These are phyloP conservation scores for Rhazya stricta DNA, from an alignment of 257 asterid species.

Conservation along the genomic window DNA sequence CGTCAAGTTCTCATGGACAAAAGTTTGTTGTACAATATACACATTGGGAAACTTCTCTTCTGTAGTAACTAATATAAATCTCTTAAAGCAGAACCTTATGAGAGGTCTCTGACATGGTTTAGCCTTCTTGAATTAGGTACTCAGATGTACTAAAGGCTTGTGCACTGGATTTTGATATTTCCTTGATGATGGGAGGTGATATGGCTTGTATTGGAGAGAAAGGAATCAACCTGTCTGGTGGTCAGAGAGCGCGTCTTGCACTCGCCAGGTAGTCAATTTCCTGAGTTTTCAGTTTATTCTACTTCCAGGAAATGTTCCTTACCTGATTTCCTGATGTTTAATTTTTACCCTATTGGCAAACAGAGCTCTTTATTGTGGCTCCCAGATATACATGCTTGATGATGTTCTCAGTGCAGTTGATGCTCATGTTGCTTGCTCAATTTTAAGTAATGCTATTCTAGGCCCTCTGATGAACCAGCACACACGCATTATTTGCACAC, in stretches of 20 bases:
- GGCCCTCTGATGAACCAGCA: constrained; percentile 70
- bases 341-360: constrained; percentile 15
- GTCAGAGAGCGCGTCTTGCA: constrained; percentile 90
- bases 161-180: constrained; percentile 67
- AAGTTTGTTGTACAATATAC: neutral
- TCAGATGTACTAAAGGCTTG: constrained; percentile 62
- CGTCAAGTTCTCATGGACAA: neutral
- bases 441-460: constrained; percentile 64
- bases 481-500: constrained; percentile 88
- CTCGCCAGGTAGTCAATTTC: constrained; percentile 63
- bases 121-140: constrained; percentile 41
- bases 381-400: constrained; percentile 71
- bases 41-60: neutral
- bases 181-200: constrained; percentile 85
- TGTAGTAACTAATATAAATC: neutral
- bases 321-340: constrained; percentile 16
- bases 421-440: constrained; percentile 83
- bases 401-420: constrained; percentile 97
- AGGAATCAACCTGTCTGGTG: constrained; percentile 86
- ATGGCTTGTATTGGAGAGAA: constrained; percentile 86
- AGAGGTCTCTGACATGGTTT: neutral
- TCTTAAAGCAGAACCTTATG: neutral
- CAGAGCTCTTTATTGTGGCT: constrained; percentile 81
- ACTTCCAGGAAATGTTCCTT: neutral
- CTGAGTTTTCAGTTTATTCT: neutral